These are phyloP conservation scores for Scleroderma bovista DNA, from an alignment of 768 basidiomycete species.

Conservation along the genomic window DNA sequence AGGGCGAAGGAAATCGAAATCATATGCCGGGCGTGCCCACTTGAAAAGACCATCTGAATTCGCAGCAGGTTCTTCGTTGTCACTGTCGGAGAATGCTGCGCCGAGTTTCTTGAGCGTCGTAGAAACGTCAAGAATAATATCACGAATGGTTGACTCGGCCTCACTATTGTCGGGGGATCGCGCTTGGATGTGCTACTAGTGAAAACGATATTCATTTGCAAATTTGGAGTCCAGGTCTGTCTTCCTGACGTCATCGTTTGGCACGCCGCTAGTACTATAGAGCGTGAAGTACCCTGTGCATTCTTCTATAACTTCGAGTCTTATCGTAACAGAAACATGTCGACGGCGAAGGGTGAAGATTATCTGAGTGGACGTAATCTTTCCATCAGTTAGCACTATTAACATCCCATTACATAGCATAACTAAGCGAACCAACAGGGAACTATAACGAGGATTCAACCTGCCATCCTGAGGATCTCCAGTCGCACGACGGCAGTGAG, in stretches of 20 bases:
- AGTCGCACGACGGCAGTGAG: neutral
- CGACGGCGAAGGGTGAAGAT: neutral
- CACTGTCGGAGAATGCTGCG: too few relatives aligned
- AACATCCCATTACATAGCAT: neutral
- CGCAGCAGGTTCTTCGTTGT: too few relatives aligned
- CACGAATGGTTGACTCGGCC: too few relatives aligned
- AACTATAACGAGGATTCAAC: slow-evolving; percentile 5
- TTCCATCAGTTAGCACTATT: neutral
- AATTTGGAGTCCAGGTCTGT: neutral
- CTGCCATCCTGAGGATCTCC: neutral
- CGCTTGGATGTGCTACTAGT: too few relatives aligned
- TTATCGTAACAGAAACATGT: neutral
- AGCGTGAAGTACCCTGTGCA: neutral
- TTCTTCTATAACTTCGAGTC: neutral
- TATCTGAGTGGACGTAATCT: neutral
- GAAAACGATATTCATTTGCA: too few relatives aligned
- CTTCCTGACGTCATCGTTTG: neutral
- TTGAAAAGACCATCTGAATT: too few relatives aligned
- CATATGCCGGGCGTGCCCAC: too few relatives aligned
- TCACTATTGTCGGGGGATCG: too few relatives aligned
- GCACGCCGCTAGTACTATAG: neutral
- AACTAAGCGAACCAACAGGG: neutral
- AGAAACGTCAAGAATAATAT: too few relatives aligned
- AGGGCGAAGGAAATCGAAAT: too few relatives aligned
- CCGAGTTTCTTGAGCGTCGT: too few relatives aligned